These are phyloP conservation scores for Clathrus columnatus DNA, from an alignment of 768 basidiomycete species.

Conservation along the genomic window DNA sequence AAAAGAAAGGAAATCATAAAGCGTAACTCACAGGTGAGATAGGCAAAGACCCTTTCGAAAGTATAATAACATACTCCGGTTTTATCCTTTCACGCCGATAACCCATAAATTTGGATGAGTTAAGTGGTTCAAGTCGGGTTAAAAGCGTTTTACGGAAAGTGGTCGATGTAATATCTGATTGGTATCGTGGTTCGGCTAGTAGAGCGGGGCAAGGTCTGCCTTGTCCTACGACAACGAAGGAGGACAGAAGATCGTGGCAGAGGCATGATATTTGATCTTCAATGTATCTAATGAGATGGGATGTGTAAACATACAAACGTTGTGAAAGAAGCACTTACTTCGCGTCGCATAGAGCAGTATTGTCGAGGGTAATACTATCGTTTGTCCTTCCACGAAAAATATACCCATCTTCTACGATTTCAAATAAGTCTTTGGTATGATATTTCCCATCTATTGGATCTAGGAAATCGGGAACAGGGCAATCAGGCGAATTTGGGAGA, in stretches of 20 bases:
- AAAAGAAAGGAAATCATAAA: background rate
- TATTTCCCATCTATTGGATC: background rate
- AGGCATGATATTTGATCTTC: background rate
- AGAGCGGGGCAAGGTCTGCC: background rate
- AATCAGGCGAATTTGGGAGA: background rate
- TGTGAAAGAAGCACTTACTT: background rate
- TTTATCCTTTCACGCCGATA: background rate
- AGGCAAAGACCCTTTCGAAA: background rate
- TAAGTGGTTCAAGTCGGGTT: background rate
- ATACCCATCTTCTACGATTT: background rate
- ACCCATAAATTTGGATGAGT: background rate
- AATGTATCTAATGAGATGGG: background rate
- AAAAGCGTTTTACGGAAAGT: background rate
- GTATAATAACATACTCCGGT: background rate
- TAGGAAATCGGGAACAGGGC: background rate
- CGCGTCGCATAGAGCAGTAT: background rate
- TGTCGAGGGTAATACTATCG: background rate
- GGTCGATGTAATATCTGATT: background rate
- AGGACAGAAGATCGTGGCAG: background rate
- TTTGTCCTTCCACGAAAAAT: background rate
- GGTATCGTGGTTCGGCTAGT: background rate
- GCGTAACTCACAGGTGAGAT: background rate
- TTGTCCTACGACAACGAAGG: background rate
- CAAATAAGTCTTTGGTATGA: background rate
- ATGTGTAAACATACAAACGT: background rate